phyloP scores from a whole-genome alignment of 805 yeast species.

The Metschnikowia koreensis region DNA sequence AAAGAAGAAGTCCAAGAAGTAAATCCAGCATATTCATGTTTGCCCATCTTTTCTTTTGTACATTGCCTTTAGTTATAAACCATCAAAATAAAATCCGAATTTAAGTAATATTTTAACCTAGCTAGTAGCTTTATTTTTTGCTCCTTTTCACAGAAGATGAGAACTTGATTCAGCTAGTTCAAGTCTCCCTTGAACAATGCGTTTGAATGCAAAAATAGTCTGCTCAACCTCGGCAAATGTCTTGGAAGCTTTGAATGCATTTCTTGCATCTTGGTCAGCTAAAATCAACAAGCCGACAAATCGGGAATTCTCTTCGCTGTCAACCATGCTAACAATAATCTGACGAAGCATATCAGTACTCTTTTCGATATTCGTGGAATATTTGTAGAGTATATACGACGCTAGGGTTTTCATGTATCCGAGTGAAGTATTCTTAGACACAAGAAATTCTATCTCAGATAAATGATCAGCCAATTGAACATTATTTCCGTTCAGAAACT shows the following conservation, averaged over 20 bases:
- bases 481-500: not conserved
- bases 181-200: not conserved
- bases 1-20: slow-evolving; percentile 49
- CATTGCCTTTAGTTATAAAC: slow-evolving; percentile 6
- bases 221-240: not conserved
- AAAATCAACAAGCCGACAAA: slow-evolving; percentile 6
- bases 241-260: not conserved
- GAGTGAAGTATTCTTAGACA: not conserved
- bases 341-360: slow-evolving; percentile 1
- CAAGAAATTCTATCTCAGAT: not conserved
- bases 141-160: not conserved
- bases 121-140: not conserved
- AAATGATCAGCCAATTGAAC: not conserved
- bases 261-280: slow-evolving; percentile 2
- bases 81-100: not conserved
- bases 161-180: not conserved
- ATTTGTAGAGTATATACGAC: slow-evolving; percentile 5
- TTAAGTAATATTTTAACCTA: not conserved
- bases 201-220: not conserved
- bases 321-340: not conserved
- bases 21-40: slow-evolving; percentile 17
- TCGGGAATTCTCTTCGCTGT: slow-evolving; percentile 3
- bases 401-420: slow-evolving; percentile 6
- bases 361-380: slow-evolving; percentile 6
- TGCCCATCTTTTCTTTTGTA: slow-evolving; percentile 6